Percentiles rank a stretch among this genome's conserved stretches.
Conservation (phyloP, 2,329 filamentous ascomycete genomes). For the Davidsoniella australis region DNA sequence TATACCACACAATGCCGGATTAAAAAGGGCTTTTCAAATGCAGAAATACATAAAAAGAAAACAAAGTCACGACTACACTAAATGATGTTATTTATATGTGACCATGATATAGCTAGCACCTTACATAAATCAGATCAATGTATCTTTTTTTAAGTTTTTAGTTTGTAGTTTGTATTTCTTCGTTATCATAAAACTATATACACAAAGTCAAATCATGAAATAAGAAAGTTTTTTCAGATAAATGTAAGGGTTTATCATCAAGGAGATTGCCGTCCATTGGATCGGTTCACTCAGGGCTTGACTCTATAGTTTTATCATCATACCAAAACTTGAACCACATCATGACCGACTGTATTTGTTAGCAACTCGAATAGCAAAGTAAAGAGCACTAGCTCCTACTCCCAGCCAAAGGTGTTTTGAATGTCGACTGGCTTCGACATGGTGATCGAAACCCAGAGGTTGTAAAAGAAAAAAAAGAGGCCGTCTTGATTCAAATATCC, state of each 20-base stretch:
- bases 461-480: conserved; percentile 13
- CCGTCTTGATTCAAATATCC: conserved; percentile 10
- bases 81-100: background rate
- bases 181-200: background rate
- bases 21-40: too few species aligned
- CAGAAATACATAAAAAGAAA: too few species aligned
- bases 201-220: background rate
- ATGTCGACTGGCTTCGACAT: conserved; percentile 13
- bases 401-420: conserved; percentile 12
- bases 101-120: background rate
- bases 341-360: background rate
- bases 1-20: background rate
- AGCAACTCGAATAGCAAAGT: background rate
- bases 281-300: conserved; percentile 68
- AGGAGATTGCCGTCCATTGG: conserved; percentile 11
- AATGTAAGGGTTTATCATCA: conserved; percentile 12
- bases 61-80: too few species aligned
- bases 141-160: too few species aligned
- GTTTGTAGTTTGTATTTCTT: background rate
- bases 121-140: too few species aligned
- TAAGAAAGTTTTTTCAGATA: conserved; percentile 10
- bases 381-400: conserved; percentile 8
- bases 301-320: conserved; percentile 98
- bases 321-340: conserved; percentile 27
- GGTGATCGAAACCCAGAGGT: conserved; percentile 4